Percentiles rank a stretch among this genome's conserved stretches.
Conservation (phyloP, 805 yeast species). For the Kazachstania viticola region DNA sequence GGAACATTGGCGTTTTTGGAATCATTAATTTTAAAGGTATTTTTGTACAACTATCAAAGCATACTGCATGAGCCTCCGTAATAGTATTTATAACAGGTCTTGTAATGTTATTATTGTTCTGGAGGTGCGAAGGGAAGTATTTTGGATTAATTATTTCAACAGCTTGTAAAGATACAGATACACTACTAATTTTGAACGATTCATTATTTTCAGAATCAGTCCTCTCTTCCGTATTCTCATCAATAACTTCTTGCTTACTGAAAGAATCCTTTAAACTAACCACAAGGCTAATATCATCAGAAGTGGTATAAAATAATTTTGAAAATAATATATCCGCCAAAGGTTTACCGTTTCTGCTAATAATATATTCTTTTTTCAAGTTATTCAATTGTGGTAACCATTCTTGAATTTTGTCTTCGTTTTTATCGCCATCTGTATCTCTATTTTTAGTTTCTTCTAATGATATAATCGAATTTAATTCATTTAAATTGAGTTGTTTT, state of each 20-base stretch:
- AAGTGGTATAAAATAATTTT: constrained; percentile 32
- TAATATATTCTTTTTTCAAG: constrained; percentile 28
- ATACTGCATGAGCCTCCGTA: constrained; percentile 24
- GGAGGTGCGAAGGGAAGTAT: constrained; percentile 13
- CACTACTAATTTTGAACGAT: constrained; percentile 31
- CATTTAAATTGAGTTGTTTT: no score
- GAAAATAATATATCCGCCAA: constrained; percentile 32
- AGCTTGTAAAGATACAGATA: constrained; percentile 26
- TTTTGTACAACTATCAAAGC: constrained; percentile 19
- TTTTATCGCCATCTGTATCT: constrained; percentile 5
- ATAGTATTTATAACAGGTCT: constrained; percentile 13
- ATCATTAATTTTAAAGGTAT: constrained; percentile 22
- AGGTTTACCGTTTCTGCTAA: constrained; percentile 31
- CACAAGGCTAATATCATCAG: constrained; percentile 34
- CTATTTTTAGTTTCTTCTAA: background rate
- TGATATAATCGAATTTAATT: background rate
- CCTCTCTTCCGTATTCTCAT: no score
- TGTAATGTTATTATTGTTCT: background rate
- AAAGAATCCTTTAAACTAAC: constrained; percentile 23
- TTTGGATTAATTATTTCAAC: constrained; percentile 28
- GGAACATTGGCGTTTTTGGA: constrained; percentile 26
- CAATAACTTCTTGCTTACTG: no score
- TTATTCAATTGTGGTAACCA: constrained; percentile 19
- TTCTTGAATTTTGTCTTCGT: no score
- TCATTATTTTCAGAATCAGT: constrained; percentile 14